Base-by-base conservation (phyloP, 176 grass and related monocot genomes). In the Luzula sylvatica region DNA sequence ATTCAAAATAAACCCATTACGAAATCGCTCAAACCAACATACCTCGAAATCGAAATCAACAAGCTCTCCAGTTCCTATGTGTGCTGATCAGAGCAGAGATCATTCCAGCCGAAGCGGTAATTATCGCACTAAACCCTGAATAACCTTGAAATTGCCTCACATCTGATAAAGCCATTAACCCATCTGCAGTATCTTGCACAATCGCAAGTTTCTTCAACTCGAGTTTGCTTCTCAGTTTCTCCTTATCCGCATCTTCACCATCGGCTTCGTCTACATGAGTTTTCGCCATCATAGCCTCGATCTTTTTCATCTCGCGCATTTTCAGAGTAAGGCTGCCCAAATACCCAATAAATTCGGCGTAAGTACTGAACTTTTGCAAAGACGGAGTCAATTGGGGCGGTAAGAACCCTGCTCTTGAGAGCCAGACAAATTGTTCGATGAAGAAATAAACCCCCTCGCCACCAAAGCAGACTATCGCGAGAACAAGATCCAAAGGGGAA, bases 381-480 rank as follows among this genome's bases (percentile, higher is more conserved):
- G 45, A 62, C 7, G 75, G 85, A 22, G 78, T 61, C 13, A 83
- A 52, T 44, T 75, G 61, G 29, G 42, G 35, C 1, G 85, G 79
- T 15, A 89, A 56, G 29, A 83, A 67, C 17, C 85, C 79, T 7
- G 85, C 67, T 72, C 58, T 88, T 16, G 75, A 43, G 1, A 83
- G 67, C 85, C 75, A 83, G 12, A 83, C 75, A 45, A 83, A 80
- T 52, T 83, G 79, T 43, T 83, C 85, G 40, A 89, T 0, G 75
- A 89, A 89, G 67, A 83, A 83, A 61, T 80, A 76, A 28, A 83
- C 29, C 30, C 79, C 85, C 61, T 83, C 79, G n/a, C 79, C 71
- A 48, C 74, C 70, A 69, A 75, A 79, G 14, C 75, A 65, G 41
- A 88, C 62, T 8, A 83, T 16, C 15, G 63, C 75, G 23, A 79